These are phyloP conservation scores for Colletotrichum scovillei DNA, from an alignment of 2,329 filamentous ascomycete genomes.

Conservation along the genomic window DNA sequence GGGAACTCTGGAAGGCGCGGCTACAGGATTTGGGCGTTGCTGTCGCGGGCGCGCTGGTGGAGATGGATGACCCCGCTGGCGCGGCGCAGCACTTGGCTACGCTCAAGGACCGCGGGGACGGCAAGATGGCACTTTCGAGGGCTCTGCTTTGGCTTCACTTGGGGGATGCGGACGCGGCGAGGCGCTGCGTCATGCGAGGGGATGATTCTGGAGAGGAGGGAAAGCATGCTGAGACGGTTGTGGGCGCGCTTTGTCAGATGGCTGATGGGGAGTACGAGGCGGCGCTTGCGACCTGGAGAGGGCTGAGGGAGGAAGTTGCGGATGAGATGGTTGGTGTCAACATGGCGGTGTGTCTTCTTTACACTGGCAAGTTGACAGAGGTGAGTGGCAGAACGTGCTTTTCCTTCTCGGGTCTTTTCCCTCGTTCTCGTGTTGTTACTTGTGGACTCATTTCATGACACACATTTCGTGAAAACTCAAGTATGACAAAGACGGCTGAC, in stretches of 20 bases:
- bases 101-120: slow-evolving; percentile 56
- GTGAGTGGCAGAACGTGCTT: slow-evolving; percentile 52
- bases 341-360: slow-evolving; percentile 84
- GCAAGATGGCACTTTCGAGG: slow-evolving; percentile 58
- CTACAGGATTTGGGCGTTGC: slow-evolving; percentile 80
- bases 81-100: slow-evolving; percentile 79
- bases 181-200: slow-evolving; percentile 56
- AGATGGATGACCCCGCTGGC: slow-evolving; percentile 89
- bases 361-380: slow-evolving; percentile 80
- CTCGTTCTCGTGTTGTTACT: neutral
- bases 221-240: slow-evolving; percentile 57
- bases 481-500: slow-evolving; percentile 38
- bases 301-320: slow-evolving; percentile 51
- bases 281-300: slow-evolving; percentile 73
- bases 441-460: neutral
- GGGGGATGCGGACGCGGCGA: slow-evolving; percentile 79
- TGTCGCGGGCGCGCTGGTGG: slow-evolving; percentile 75
- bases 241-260: slow-evolving; percentile 80
- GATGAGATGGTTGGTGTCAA: slow-evolving; percentile 85
- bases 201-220: slow-evolving; percentile 40
- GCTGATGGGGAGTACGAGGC: slow-evolving; percentile 78
- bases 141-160: slow-evolving; percentile 82
- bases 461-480: neutral
- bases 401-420: neutral
- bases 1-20: slow-evolving; percentile 76